These are phyloP conservation scores for Rhizopus sp. DNA, from an alignment of 371 early-diverging fungal genomes.

Conservation along the genomic window DNA sequence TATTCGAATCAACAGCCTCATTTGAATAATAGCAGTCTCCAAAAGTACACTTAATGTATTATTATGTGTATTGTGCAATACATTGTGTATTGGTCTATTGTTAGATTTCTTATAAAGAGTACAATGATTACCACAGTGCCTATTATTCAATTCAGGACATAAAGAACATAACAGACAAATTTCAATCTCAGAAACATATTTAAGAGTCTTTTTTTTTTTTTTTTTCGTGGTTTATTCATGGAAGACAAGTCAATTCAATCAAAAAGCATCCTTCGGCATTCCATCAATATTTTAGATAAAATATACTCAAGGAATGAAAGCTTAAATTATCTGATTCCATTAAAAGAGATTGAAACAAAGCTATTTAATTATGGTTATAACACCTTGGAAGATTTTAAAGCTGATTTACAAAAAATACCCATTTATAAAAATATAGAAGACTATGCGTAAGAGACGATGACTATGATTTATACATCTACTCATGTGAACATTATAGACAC, in stretches of 20 bases:
- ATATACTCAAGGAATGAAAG: conserved; percentile 10
- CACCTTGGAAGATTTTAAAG: conserved; percentile 5
- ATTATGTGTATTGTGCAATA: too few relatives aligned
- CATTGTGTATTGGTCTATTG: too few relatives aligned
- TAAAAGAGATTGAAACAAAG: conserved; percentile 9
- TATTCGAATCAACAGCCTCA: too few relatives aligned
- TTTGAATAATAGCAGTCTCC: too few relatives aligned
- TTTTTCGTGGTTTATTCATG: not conserved
- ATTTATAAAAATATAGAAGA: conserved; percentile 1
- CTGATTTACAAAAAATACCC: conserved; percentile 7
- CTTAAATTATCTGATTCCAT: not conserved
- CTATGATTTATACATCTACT: not conserved
- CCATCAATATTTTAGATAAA: conserved; percentile 7
- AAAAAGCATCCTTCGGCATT: conserved; percentile 1
- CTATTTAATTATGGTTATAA: conserved; percentile 1
- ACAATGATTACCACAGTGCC: too few relatives aligned
- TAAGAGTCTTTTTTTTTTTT: too few relatives aligned
- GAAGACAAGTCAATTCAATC: not conserved
- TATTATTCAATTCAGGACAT: too few relatives aligned
- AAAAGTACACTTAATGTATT: too few relatives aligned
- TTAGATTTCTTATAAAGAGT: too few relatives aligned
- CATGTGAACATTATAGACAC: not conserved
- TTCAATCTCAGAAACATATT: too few relatives aligned
- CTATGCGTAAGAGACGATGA: not conserved
- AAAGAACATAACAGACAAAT: too few relatives aligned